These are phyloP conservation scores for Neofusicoccum laricinum DNA, from an alignment of 2,329 filamentous ascomycete species.

Conservation along the genomic window DNA sequence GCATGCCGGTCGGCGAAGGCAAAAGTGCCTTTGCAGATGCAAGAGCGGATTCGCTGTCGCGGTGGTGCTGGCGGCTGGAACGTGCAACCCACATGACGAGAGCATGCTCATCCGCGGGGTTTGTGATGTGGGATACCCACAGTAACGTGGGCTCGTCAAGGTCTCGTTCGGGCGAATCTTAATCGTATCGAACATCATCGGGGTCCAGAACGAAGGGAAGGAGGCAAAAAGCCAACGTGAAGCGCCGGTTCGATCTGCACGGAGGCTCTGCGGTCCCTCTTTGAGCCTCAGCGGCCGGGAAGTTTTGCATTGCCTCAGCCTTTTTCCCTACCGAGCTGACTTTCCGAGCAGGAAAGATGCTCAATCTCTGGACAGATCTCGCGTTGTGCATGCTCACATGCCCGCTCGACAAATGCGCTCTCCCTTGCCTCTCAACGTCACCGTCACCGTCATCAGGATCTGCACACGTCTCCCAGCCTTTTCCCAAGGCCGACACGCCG, in stretches of 20 bases:
- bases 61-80: background rate
- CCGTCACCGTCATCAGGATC: background rate
- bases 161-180: background rate
- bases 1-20: background rate
- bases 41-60: background rate
- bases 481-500: background rate
- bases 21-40: background rate
- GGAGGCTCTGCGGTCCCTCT: background rate
- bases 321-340: background rate
- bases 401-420: background rate
- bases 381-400: background rate
- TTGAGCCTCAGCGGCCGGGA: background rate
- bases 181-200: background rate
- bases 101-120: background rate
- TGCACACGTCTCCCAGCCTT: background rate
- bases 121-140: constrained; percentile 8
- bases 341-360: background rate
- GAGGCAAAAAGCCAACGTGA: background rate
- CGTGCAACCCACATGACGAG: background rate
- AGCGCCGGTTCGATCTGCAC: background rate
- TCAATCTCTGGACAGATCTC: background rate
- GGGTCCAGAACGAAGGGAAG: background rate
- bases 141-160: background rate
- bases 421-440: constrained; percentile 7
- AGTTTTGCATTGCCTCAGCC: background rate